phyloP scores from a whole-genome alignment of 78 protist genomes.

The Dictyostelium citrinum region DNA sequence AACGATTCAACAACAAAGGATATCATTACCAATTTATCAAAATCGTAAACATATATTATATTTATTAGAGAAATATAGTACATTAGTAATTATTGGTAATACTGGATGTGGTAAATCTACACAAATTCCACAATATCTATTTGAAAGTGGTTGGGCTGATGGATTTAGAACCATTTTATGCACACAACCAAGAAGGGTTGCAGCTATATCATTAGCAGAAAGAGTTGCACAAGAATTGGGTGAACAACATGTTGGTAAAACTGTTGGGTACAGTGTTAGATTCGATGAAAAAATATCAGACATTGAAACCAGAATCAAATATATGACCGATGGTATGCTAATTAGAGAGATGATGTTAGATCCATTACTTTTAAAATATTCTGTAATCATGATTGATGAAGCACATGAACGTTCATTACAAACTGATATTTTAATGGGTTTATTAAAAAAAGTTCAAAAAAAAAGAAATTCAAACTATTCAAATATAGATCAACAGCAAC shows the following conservation, averaged over 20 bases:
- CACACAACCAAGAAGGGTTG: conserved; percentile 94
- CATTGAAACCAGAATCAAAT: conserved; percentile 85
- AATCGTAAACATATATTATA: conserved; percentile 41
- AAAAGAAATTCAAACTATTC: not conserved
- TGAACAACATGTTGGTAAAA: conserved; percentile 70
- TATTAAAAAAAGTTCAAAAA: conserved; percentile 74
- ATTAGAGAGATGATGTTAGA: conserved; percentile 91
- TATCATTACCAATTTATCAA: conserved; percentile 60
- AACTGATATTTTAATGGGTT: conserved; percentile 87
- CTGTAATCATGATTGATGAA: conserved; percentile 96
- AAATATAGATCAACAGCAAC: not conserved
- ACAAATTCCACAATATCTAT: conserved; percentile 85
- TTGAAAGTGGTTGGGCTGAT: conserved; percentile 91
- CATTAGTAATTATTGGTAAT: conserved; percentile 72
- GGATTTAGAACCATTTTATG: conserved; percentile 80
- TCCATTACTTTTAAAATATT: conserved; percentile 88
- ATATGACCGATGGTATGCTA: conserved; percentile 97
- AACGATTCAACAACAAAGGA: conserved; percentile 62
- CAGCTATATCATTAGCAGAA: conserved; percentile 90
- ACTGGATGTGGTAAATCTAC: conserved; percentile 89
- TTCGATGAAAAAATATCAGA: conserved; percentile 72
- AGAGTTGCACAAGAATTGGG: conserved; percentile 91
- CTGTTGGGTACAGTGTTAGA: conserved; percentile 86
- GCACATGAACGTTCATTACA: conserved; percentile 96
- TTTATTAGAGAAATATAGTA: conserved; percentile 57